These are phyloP conservation scores for Saturnispora silvae DNA, from an alignment of 805 yeast genomes.

Conservation along the genomic window DNA sequence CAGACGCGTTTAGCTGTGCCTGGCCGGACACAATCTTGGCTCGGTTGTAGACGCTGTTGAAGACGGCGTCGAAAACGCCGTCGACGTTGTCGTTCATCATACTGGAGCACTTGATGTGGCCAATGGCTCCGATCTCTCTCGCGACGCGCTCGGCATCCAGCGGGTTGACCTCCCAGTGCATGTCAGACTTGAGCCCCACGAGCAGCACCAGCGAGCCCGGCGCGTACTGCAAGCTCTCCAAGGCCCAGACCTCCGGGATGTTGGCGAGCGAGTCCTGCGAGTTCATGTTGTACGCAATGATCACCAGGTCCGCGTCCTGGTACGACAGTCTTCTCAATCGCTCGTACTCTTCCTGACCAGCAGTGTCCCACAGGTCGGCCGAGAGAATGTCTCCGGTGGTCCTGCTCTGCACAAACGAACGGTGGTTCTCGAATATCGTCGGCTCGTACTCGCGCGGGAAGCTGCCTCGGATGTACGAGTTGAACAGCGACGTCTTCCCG, in stretches of 20 bases:
- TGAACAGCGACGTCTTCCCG: slow-evolving; percentile 90
- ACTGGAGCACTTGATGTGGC: slow-evolving; percentile 75
- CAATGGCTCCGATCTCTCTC: slow-evolving; percentile 49
- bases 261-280: slow-evolving; percentile 54
- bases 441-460: slow-evolving; percentile 98
- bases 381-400: slow-evolving; percentile 68
- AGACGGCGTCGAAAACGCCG: slow-evolving; percentile 50
- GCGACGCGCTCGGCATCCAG: slow-evolving; percentile 21
- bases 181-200: slow-evolving; percentile 77
- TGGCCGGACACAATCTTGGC: slow-evolving; percentile 6
- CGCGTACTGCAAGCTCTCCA: slow-evolving; percentile 77
- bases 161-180: slow-evolving; percentile 29
- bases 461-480: slow-evolving; percentile 89
- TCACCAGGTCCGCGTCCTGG: slow-evolving; percentile 68
- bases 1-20: too few species aligned
- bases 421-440: slow-evolving; percentile 90
- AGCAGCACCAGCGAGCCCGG: slow-evolving; percentile 67
- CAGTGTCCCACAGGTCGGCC: slow-evolving; percentile 90
- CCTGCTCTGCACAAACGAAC: slow-evolving; percentile 84
- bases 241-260: slow-evolving; percentile 75
- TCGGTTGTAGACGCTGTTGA: slow-evolving; percentile 25
- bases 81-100: slow-evolving; percentile 54
- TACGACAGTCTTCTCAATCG: slow-evolving; percentile 77
- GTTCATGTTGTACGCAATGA: slow-evolving; percentile 69
- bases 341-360: slow-evolving; percentile 90